Conservation (phyloP, 2,329 filamentous ascomycete genomes). For the Arthrobotrys megalospora region DNA sequence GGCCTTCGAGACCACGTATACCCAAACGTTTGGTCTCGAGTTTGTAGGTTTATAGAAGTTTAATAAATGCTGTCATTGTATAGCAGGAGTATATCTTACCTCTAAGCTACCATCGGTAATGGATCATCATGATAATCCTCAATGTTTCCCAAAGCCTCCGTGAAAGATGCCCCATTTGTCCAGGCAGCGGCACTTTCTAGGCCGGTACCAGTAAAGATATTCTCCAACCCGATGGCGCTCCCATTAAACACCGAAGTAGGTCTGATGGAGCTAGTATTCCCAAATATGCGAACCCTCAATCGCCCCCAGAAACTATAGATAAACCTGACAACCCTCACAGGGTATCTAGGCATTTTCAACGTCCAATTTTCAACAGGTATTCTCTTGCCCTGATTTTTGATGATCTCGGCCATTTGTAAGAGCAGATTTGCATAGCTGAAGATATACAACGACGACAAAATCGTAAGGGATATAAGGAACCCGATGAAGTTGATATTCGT, state of each 20-base stretch:
- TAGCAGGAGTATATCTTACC: too few species aligned
- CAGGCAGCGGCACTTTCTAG: too few species aligned
- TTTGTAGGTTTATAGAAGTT: too few species aligned
- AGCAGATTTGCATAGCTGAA: neutral
- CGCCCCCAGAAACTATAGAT: neutral
- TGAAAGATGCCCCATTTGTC: too few species aligned
- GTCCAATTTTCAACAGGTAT: neutral
- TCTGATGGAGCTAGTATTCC: too few species aligned
- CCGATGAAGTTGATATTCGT: conserved; percentile 28
- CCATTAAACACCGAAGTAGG: too few species aligned
- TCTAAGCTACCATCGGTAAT: neutral
- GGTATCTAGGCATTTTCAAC: neutral
- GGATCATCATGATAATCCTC: conserved; percentile 7
- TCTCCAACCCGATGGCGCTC: neutral
- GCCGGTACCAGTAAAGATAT: neutral
- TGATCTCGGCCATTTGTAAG: too few species aligned
- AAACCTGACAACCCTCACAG: neutral
- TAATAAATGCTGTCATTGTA: too few species aligned
- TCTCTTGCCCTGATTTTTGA: too few species aligned
- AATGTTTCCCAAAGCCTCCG: neutral
- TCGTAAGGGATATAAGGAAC: neutral
- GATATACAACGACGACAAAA: neutral
- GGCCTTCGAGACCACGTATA: too few species aligned
- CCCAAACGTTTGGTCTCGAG: too few species aligned
- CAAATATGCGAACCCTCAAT: neutral